phyloP scores from a whole-genome alignment of 2,329 filamentous ascomycete genomes.

The Rhynchosporium graminicola region DNA sequence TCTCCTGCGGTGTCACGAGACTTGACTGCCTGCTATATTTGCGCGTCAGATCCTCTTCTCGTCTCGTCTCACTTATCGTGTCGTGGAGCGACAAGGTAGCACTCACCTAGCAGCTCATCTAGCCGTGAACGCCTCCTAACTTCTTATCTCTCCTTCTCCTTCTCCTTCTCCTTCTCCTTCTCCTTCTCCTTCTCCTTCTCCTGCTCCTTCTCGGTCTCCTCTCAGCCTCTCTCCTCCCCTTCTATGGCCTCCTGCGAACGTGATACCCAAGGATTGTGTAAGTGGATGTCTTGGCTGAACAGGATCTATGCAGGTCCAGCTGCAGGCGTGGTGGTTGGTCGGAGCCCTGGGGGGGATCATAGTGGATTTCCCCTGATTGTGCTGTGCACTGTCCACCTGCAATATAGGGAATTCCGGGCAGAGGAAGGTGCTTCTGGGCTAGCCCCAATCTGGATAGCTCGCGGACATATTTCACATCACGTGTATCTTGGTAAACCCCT shows the following conservation, averaged over 20 bases:
- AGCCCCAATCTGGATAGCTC: background rate
- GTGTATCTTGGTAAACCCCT: background rate
- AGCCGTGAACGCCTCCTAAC: background rate
- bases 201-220: background rate
- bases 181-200: background rate
- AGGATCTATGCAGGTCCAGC: background rate
- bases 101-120: background rate
- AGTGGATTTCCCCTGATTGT: constrained; percentile 11
- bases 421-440: background rate
- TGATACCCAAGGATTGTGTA: background rate
- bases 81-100: background rate
- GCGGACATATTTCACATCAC: background rate
- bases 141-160: background rate
- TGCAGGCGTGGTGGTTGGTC: background rate
- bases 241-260: background rate
- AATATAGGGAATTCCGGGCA: constrained; percentile 3
- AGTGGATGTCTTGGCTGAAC: background rate
- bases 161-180: background rate
- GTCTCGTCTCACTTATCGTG: constrained; percentile 1
- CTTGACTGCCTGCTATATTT: constrained; percentile 7
- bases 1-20: constrained; percentile 21
- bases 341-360: too few relatives aligned
- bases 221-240: background rate
- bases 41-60: constrained; percentile 7
- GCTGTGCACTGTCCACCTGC: background rate